Percentiles rank a stretch among this genome's conserved stretches.
phyloP scores from a whole-genome alignment of 148 eudicot species.

The Heliosperma pusillum region DNA sequence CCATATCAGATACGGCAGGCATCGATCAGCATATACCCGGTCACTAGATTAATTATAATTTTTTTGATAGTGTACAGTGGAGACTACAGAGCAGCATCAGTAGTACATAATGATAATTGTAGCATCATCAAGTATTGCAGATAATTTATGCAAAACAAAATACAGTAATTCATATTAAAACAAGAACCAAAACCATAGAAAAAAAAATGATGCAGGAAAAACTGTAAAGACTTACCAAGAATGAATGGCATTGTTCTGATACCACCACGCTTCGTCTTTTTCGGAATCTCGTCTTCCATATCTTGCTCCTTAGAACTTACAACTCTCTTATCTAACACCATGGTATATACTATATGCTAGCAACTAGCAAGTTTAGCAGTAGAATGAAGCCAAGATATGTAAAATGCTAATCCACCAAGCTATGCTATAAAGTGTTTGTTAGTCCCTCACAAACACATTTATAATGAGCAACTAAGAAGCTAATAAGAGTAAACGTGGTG shows the following conservation, averaged over 20 bases:
- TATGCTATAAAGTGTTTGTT: background rate
- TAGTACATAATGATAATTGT: too few species aligned
- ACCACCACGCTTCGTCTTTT: conserved; percentile 55
- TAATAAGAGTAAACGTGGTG: background rate
- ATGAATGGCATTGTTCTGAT: conserved; percentile 82
- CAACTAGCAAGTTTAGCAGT: too few species aligned
- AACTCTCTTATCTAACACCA: conserved; percentile 26
- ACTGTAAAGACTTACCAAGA: conserved; percentile 45
- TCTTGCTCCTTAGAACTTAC: conserved; percentile 15
- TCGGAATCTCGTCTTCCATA: conserved; percentile 22
- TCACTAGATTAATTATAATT: too few species aligned
- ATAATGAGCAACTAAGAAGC: background rate
- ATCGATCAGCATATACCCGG: too few species aligned
- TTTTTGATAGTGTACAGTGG: too few species aligned
- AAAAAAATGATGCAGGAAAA: background rate
- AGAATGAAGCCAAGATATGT: too few species aligned
- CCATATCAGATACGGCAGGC: too few species aligned
- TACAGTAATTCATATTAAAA: background rate
- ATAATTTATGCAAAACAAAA: conserved; percentile 1
- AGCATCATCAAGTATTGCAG: background rate
- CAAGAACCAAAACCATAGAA: background rate
- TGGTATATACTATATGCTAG: background rate
- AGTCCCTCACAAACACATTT: background rate
- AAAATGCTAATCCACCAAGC: background rate
- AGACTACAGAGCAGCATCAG: too few species aligned